Base-by-base conservation (phyloP, 2,329 filamentous ascomycete genomes). In the Samsoniella hepiali region DNA sequence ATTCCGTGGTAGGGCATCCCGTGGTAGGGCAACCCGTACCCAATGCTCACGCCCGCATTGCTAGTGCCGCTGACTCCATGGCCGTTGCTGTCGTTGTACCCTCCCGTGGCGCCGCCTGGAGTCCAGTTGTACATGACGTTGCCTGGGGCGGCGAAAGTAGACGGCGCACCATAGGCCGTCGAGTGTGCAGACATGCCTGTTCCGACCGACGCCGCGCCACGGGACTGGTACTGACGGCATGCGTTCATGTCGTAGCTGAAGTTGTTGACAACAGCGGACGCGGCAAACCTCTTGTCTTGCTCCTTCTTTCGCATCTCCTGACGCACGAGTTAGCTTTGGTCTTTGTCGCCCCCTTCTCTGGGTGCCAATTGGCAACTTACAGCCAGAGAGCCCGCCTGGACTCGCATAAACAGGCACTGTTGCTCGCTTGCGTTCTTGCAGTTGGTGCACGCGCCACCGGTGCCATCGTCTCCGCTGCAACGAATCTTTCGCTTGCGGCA, bases 401-500 rank as follows among this genome's bases (percentile, higher is more conserved):
- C 94, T 76, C 94, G 84, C 67, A 96, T 80, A 72, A 96, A 97
- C 63, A 88, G 85, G 73, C 94, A 97, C 6, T 82, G 79, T 29
- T 88, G 84, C 32, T 84, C 79, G 13, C 90, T 89, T 59, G 93
- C 89, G 65, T 82, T 86, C 70, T 87, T 89, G 79, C 94, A 98
- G 74, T 93, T 96, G 11, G 84, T 81, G 76, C 94, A 98, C n/a
- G 88, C 87, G 45, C 81, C 78, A n/a, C 89, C 90, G 70, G 89
- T 86, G 38, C 90, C 90, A 40, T 84, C 81, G 72, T 97, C 92
- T 50, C 94, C 94, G 71, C 91, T 96, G 78, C 94, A 98, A 69
- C 91, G 89, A 70, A 98, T 98, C 81, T 98, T 98, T 64, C 94
- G 86, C 78, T 94, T 93, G 65, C 94, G 87, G 76, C 94, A 98